Conservation (phyloP, 345 rosid genomes). For the Aurinia saxatilis region DNA sequence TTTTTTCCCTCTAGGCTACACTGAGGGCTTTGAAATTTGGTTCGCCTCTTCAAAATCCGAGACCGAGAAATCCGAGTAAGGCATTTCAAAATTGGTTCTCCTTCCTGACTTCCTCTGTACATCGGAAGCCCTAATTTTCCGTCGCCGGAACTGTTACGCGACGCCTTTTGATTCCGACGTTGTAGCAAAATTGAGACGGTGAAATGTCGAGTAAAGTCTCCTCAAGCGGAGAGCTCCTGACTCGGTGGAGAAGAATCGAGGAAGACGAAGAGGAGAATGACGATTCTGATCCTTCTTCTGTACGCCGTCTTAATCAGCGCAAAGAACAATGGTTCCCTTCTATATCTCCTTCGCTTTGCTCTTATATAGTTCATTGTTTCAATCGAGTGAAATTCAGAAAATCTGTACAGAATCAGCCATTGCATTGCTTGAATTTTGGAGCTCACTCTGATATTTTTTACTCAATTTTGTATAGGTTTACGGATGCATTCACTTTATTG, state of each 20-base stretch:
- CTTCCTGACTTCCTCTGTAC: not conserved
- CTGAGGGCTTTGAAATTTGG: slow-evolving; percentile 14
- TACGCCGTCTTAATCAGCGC: slow-evolving; percentile 45
- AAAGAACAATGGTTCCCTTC: slow-evolving; percentile 79
- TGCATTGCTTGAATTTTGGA: not conserved
- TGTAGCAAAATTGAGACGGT: not conserved
- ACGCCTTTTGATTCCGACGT: not conserved
- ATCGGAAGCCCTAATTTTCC: slow-evolving; percentile 12
- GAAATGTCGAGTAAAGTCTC: slow-evolving; percentile 35
- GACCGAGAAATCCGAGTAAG: not conserved
- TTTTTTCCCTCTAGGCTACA: slow-evolving; percentile 5
- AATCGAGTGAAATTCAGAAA: not conserved
- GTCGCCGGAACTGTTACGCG: slow-evolving; percentile 9
- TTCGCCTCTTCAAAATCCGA: not conserved
- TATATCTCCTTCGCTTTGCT: not conserved
- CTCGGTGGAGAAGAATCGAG: slow-evolving; percentile 72
- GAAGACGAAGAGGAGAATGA: slow-evolving; percentile 60
- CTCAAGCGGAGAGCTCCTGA: slow-evolving; percentile 47
- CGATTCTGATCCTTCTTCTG: slow-evolving; percentile 37
- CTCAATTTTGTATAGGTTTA: slow-evolving; percentile 49
- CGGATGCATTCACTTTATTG: slow-evolving; percentile 64
- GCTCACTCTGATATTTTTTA: not conserved
- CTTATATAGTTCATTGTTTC: slow-evolving; percentile 1
- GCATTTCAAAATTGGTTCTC: slow-evolving; percentile 9
- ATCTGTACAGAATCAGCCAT: too few relatives aligned